Conservation (phyloP, 1,139 yeast species). For the Hansenula lynferdii region DNA sequence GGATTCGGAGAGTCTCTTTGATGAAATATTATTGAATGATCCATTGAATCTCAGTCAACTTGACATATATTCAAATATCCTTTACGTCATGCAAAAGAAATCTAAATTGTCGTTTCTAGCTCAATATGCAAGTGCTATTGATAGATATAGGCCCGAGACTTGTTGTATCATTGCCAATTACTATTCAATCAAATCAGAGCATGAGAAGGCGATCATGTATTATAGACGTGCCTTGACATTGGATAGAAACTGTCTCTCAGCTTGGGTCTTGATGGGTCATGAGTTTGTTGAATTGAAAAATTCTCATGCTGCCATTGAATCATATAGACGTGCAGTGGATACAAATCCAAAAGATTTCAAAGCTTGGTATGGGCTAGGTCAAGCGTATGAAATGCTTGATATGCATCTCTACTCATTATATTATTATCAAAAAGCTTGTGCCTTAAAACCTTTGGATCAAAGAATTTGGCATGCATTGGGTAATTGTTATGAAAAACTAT, state of each 20-base stretch:
- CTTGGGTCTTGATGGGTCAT: constrained; percentile 99
- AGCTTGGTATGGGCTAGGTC: constrained; percentile 99
- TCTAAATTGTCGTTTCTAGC: constrained; percentile 84
- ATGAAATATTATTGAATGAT: constrained; percentile 65
- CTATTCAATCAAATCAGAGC: constrained; percentile 88
- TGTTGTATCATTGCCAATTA: constrained; percentile 94
- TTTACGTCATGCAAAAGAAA: constrained; percentile 89
- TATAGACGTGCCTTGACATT: constrained; percentile 85
- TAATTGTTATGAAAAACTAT: constrained; percentile 79
- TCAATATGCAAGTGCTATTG: constrained; percentile 77
- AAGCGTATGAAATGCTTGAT: constrained; percentile 94
- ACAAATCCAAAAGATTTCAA: constrained; percentile 85
- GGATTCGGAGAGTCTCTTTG: constrained; percentile 77
- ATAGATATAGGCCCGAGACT: constrained; percentile 89
- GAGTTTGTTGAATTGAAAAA: constrained; percentile 95
- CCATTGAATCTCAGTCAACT: constrained; percentile 87
- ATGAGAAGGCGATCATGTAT: constrained; percentile 90
- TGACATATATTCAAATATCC: constrained; percentile 88
- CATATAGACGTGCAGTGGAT: constrained; percentile 87
- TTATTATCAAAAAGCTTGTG: constrained; percentile 89
- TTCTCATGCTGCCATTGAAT: constrained; percentile 96
- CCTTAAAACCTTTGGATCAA: constrained; percentile 82
- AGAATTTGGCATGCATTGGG: constrained; percentile 98
- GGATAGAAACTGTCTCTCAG: constrained; percentile 77
- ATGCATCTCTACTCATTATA: constrained; percentile 92